Evolutionary conservation across 305 asterid genomes (phyloP).

Genomic region (Fraxinus velutina): DNA sequence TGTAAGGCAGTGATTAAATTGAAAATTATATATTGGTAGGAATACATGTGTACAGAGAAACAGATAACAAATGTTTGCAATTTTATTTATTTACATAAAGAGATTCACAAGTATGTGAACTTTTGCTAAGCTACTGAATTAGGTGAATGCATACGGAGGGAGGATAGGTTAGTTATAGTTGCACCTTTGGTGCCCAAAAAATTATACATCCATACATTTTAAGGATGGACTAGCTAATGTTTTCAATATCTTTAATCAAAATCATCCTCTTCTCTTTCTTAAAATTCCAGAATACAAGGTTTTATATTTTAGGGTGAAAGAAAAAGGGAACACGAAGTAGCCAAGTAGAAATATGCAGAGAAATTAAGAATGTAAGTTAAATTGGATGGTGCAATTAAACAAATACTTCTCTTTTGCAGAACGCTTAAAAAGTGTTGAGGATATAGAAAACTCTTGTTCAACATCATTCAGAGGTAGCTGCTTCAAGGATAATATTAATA

Average conservation of each 20-base stretch:
- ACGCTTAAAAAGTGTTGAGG: constrained; percentile 30
- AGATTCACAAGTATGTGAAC: not conserved
- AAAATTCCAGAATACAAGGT: not conserved
- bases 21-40: not conserved
- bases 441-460: constrained; percentile 31
- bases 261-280: not conserved
- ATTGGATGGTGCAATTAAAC: constrained; percentile 17
- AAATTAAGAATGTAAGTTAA: constrained; percentile 1
- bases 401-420: constrained; percentile 33
- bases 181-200: not conserved
- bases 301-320: not conserved
- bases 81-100: not conserved
- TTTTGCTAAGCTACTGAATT: not conserved
- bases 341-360: not conserved
- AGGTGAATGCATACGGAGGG: not conserved
- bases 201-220: not conserved
- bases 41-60: not conserved
- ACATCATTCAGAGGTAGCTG: constrained; percentile 39
- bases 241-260: not conserved
- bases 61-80: not conserved
- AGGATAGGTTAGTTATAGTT: not conserved
- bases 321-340: not conserved
- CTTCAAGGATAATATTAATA: constrained; percentile 60
- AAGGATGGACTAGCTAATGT: not conserved
- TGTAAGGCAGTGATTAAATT: not conserved